Evolutionary conservation across 805 yeast genomes (phyloP).

Genomic region (Candida maesae): DNA sequence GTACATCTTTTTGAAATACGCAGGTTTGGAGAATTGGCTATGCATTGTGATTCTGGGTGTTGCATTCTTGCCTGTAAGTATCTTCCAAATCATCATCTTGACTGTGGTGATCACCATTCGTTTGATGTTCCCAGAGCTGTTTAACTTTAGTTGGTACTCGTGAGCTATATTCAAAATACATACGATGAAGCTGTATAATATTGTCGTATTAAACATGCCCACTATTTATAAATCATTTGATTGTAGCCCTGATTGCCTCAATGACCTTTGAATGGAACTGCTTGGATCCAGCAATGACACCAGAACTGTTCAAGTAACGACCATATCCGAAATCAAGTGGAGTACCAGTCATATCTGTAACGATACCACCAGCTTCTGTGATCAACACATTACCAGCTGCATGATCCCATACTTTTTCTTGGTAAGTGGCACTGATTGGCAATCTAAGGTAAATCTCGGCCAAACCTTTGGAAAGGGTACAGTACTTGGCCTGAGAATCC

Average conservation of each 20-base stretch:
- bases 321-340: constrained; percentile 82
- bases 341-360: constrained; percentile 77
- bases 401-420: constrained; percentile 98
- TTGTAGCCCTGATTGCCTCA: constrained; percentile 24
- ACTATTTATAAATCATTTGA: constrained; percentile 2
- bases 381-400: constrained; percentile 92
- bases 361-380: constrained; percentile 87
- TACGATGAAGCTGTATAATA: no score
- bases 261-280: constrained; percentile 30
- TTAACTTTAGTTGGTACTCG: constrained; percentile 1
- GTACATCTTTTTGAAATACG: constrained; percentile 10
- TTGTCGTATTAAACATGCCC: no score
- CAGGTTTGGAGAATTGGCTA: constrained; percentile 10
- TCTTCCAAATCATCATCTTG: constrained; percentile 16
- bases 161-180: no score
- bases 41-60: constrained; percentile 14
- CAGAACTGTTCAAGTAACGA: constrained; percentile 73
- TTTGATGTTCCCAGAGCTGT: constrained; percentile 15
- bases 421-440: constrained; percentile 70
- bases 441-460: constrained; percentile 90
- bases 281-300: constrained; percentile 78
- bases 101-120: constrained; percentile 9
- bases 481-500: constrained; percentile 96
- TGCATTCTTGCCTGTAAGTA: constrained; percentile 20
- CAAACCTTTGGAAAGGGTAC: constrained; percentile 83